Evolutionary conservation across 2,329 filamentous ascomycete species (phyloP), one percentile per base, ranked within the genome.

Genomic region (Penicillium sp.): DNA sequence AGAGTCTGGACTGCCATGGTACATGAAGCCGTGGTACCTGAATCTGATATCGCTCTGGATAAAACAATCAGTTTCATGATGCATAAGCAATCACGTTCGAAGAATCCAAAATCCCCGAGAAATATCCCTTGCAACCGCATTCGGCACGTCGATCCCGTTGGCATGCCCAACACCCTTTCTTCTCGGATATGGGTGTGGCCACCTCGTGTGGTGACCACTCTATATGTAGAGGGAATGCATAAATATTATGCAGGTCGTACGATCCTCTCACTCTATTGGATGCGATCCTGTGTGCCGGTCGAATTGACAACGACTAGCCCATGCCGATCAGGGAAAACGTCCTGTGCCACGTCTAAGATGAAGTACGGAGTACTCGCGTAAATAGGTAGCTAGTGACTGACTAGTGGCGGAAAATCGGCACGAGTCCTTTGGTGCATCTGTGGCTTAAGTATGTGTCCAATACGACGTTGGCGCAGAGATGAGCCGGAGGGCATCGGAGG

Each of bases 131-230:
- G 50, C 44, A 52, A 47, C 31, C 37, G 37, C 52, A 50, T 47
- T 54, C 46, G 51, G 51, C 45, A 54, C 46, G 54, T 56, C 55
- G 55, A 57, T 57, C 53, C 40, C 24, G 43, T 35, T 42, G 40
- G 49, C 54, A 59, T 40, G 40, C 28, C 24, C 38, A 55, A 61
- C 50, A 51, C 52, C 54, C 52, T 46, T 57, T 49, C 50, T 36
- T 34, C 10, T 27, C 4, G 26, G 10, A 8, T 9, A 26, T 9
- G 24, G 9, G 10, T 3, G 8, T 10, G 24, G 7, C 24, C 24
- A 26, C 9, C 6, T 26, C 24, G 24, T 27, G 10, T 8, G 14
- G 31, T 29, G 28, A 29, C 1, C n/a, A 32, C 5, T 11, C 3
- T 16, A 18, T 10, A 34, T 18, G 31, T 20, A 34, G 9, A 34